Base-by-base conservation (phyloP, 768 basidiomycete genomes). In the Psilocybe subaeruginosa region DNA sequence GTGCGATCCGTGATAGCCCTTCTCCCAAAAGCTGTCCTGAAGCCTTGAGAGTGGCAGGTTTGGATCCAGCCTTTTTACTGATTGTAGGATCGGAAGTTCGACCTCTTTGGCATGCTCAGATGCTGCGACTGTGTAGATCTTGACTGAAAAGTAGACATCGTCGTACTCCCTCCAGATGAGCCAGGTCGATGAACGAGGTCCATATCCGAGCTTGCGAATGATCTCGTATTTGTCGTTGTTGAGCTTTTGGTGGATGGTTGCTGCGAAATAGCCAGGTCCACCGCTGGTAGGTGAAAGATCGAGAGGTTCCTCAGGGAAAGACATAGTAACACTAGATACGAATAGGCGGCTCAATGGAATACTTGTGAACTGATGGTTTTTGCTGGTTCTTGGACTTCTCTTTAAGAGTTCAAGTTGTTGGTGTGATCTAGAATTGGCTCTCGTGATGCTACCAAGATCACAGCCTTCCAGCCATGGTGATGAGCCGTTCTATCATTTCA, bases 261-360 rank as follows among this genome's bases (percentile, higher is more conserved):
- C 66, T 2, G 64, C 61, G 50, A 33, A 68, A 41, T 68, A 63
- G 0, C 66, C 66, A 12, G 54, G 41, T 4, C 64, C 64, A 39
- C 64, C 66, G 17, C 58, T 47, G 27, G 39, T 5, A 17, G 53
- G 49, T 12, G 64, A 41, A 4, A 65, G 57, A 35, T 67, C 48
- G 51, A 67, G 58, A 50, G 66, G 59, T 65, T 68, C 66, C 54
- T 67, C 64, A 19, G 66, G 64, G 47, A 65, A 67, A 23, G 61
- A 63, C 58, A 64, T 64, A 17, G 27, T 12, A 29, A 4, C 6
- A 31, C 8, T 4, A 23, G 8, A 29, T 12, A 30, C 4, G 27
- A 30, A 3, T 14, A 31, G 11, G 6, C 12, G 12, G 27, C 9
- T 16, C 11, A 11, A 35, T 35, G 23, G 23, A 27, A 29, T 12